Evolutionary conservation across 2,329 filamentous ascomycete species (phyloP).

Genomic region (Neopestalotiopsis sp.): DNA sequence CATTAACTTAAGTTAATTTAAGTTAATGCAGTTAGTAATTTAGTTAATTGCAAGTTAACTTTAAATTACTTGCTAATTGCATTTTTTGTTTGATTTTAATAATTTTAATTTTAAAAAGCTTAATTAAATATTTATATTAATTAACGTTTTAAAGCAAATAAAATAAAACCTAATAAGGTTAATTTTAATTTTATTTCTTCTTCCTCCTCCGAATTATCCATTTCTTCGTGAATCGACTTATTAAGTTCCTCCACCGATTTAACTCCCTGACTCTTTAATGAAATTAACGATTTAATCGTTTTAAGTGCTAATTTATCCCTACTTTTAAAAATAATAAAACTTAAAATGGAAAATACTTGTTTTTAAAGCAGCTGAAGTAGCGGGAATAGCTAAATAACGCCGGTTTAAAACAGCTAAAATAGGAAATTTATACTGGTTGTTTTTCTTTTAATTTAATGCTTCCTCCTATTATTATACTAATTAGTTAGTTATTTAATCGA

Average conservation of each 20-base stretch:
- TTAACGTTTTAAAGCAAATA: no score
- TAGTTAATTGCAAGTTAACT: no score
- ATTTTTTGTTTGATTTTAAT: no score
- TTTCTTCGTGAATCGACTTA: not conserved
- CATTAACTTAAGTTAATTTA: no score
- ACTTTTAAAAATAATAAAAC: not conserved
- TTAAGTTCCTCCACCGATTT: slow-evolving; percentile 2
- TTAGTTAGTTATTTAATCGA: not conserved
- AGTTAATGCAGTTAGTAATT: no score
- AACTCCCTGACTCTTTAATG: slow-evolving; percentile 3
- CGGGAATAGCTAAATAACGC: not conserved
- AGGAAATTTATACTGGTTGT: not conserved
- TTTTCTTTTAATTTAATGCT: not conserved
- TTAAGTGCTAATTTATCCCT: not conserved
- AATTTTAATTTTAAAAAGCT: no score
- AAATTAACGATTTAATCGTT: not conserved
- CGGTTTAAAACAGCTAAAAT: not conserved
- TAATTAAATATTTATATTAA: no score
- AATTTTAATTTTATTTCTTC: not conserved
- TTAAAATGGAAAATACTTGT: not conserved
- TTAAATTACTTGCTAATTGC: no score
- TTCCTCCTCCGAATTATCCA: not conserved
- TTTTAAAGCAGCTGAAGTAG: slow-evolving; percentile 5
- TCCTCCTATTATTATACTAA: not conserved
- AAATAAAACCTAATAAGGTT: not conserved